A percentile compares a stretch with the other conserved stretches of the same genome.
Evolutionary conservation across 371 early-diverging fungal species (phyloP).

Genomic region (Conidiobolus coronatus): DNA sequence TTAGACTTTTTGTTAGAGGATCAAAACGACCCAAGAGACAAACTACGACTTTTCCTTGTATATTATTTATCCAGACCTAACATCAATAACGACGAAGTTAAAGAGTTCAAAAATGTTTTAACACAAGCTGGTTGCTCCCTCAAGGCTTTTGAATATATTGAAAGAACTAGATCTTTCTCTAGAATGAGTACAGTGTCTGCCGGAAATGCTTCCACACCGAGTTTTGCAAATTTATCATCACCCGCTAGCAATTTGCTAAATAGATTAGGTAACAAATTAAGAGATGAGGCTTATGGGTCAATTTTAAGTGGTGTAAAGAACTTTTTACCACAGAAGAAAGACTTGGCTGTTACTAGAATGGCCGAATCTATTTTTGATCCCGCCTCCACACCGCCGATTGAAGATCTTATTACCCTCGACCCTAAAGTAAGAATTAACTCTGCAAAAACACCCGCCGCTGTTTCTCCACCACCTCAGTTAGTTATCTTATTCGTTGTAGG

Average conservation of each 20-base stretch:
- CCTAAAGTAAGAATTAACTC: constrained; percentile 30
- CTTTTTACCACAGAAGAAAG: constrained; percentile 68
- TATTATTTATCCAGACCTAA: constrained; percentile 39
- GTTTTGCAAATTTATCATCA: constrained; percentile 17
- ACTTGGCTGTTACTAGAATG: constrained; percentile 62
- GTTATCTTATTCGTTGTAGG: constrained; percentile 93
- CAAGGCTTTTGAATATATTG: constrained; percentile 4
- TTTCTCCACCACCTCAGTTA: constrained; percentile 38
- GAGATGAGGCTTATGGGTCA: constrained; percentile 52
- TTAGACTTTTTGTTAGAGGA: constrained; percentile 59
- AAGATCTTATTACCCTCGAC: constrained; percentile 72
- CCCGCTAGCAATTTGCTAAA: constrained; percentile 31
- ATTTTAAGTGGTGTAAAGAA: constrained; percentile 87
- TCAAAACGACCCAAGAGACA: constrained; percentile 69
- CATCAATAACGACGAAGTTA: constrained; percentile 38
- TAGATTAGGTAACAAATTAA: constrained; percentile 42
- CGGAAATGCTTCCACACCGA: constrained; percentile 8
- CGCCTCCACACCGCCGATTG: constrained; percentile 17
- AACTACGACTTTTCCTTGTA: constrained; percentile 71
- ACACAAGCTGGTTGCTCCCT: constrained; percentile 23
- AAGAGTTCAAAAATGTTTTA: constrained; percentile 58
- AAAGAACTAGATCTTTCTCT: constrained; percentile 38
- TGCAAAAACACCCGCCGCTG: constrained; percentile 11
- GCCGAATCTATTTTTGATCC: constrained; percentile 67
- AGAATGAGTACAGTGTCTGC: constrained; percentile 37